Percentiles rank a stretch among this genome's conserved stretches.
phyloP scores from a whole-genome alignment of 2,329 filamentous ascomycete genomes.

The Cercospora sojina region DNA sequence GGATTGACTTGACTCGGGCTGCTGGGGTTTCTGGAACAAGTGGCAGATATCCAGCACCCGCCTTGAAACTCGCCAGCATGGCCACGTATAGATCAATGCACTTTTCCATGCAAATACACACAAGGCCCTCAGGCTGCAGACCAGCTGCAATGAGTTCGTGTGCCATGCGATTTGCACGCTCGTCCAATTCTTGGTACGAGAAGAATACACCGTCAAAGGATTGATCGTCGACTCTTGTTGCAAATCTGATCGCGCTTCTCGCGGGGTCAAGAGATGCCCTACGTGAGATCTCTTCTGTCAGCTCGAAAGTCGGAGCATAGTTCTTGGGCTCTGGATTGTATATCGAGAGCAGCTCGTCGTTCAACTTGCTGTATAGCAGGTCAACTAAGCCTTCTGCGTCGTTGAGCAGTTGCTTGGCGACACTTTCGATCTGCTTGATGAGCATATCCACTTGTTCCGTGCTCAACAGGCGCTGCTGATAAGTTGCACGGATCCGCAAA shows the following conservation, averaged over 20 bases:
- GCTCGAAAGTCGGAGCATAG: conserved; percentile 34
- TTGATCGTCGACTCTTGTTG: conserved; percentile 47
- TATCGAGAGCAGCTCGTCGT: conserved; percentile 39
- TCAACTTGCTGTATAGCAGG: conserved; percentile 35
- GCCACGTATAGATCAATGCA: conserved; percentile 69
- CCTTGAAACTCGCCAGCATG: conserved; percentile 72
- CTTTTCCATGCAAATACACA: conserved; percentile 76
- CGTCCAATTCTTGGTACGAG: conserved; percentile 66
- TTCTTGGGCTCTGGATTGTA: conserved; percentile 41
- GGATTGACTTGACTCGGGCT: conserved; percentile 60
- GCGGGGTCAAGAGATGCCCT: conserved; percentile 52
- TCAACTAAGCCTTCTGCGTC: conserved; percentile 39
- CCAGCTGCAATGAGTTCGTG: conserved; percentile 52
- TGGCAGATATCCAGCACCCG: conserved; percentile 77
- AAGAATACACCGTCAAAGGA: conserved; percentile 46
- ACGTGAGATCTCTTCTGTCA: conserved; percentile 53
- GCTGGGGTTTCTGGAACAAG: conserved; percentile 69
- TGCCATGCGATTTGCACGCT: conserved; percentile 63
- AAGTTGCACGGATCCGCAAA: conserved; percentile 57
- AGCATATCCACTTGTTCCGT: conserved; percentile 57
- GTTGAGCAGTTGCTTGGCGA: conserved; percentile 49
- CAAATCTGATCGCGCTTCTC: conserved; percentile 65
- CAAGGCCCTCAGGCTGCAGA: conserved; percentile 54
- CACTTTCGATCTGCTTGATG: conserved; percentile 59
- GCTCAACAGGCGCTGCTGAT: conserved; percentile 55